Evolutionary conservation across 768 basidiomycete species (phyloP), one percentile per base, ranked within the genome.

Genomic region (Rubroboletus pulcherrimus): DNA sequence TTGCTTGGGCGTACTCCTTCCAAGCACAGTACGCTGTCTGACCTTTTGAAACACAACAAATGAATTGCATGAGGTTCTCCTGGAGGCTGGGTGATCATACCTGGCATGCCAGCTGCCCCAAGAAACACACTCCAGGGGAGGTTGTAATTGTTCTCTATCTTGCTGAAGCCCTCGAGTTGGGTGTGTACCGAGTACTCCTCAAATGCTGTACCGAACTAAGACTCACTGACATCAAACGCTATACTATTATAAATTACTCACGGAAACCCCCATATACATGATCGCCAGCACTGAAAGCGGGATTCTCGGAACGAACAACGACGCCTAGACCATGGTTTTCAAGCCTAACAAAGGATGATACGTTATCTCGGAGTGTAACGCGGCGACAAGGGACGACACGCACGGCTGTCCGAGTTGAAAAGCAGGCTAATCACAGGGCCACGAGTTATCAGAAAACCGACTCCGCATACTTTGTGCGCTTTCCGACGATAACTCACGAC

Each of bases 301-400:
- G 15, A 15, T 62, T 57, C 8, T 62, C 60, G 7, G 42, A 62
- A 51, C 54, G 59, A 29, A 60, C 21, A 26, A 60, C 41, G 35
- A 56, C 26, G 81, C 55, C 77, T 11, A 80, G 68, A 15, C 74
- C 78, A 17, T 81, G 66, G 19, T 77, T 80, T 14, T 21, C 6
- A 19, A 66, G 49, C 31, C 60, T 61, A 12, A 17, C 5, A 24
- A 12, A 21, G 6, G 15, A n/a, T 8, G 7, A 45, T 3, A 30
- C 7, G 7, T 56, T 31, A 34, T 19, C 14, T 33, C 10, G n/a
- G 14, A 1, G 7, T n/a, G 19, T 29, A 30, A 35, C 10, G 26
- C 11, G 2, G n/a, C 4, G 17, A 54, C 14, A 19, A 42, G 7
- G 6, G 17, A 41, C 3, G 29, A 45, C 19, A 42, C 58, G 29